Evolutionary conservation across 257 asterid species (phyloP).

Genomic region (Coffea eugenioides): DNA sequence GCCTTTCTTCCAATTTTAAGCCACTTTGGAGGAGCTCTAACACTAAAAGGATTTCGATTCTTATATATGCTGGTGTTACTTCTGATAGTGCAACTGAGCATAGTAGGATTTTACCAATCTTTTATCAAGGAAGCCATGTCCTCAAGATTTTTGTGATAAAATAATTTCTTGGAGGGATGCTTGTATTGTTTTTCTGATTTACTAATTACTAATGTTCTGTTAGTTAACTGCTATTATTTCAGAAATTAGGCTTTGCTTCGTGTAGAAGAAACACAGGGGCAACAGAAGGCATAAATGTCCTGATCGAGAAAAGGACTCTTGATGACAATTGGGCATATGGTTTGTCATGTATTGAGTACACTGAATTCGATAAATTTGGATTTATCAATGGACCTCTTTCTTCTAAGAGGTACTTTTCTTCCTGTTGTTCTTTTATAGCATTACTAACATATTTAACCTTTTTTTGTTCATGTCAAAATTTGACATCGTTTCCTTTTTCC

Average conservation of each 20-base stretch:
- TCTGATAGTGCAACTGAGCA: background rate
- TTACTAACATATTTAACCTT: background rate
- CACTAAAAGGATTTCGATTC: background rate
- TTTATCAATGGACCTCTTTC: constrained; percentile 47
- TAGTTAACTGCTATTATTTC: constrained; percentile 26
- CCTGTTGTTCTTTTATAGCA: constrained; percentile 4
- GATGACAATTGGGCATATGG: constrained; percentile 97
- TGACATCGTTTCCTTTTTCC: background rate
- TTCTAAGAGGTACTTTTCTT: constrained; percentile 47
- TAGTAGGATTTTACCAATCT: background rate
- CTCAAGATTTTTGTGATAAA: background rate
- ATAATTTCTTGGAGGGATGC: background rate
- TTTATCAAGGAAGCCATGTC: background rate
- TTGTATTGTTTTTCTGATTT: constrained; percentile 4
- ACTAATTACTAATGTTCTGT: background rate
- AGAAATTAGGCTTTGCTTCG: constrained; percentile 98
- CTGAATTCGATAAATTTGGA: constrained; percentile 95
- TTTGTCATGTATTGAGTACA: constrained; percentile 87
- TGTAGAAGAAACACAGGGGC: constrained; percentile 81
- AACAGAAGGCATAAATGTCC: constrained; percentile 96
- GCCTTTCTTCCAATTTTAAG: background rate
- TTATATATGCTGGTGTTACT: background rate
- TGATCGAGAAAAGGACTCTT: constrained; percentile 69
- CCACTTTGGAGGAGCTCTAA: background rate
- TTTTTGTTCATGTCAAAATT: background rate